phyloP scores from a whole-genome alignment of 805 yeast species.

The Sugiyamaella americana region DNA sequence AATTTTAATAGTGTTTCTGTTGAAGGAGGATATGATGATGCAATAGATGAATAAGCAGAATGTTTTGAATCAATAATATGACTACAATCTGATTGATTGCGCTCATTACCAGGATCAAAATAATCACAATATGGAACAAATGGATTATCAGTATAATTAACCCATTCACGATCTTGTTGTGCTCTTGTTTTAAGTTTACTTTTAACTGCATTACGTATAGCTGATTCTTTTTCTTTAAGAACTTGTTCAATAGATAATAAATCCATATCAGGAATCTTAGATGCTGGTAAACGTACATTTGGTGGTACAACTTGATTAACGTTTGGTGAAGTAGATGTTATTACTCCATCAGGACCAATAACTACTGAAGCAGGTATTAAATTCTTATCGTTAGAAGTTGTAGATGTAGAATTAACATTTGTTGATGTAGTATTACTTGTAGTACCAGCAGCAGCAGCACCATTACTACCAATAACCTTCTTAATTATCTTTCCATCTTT shows the following conservation, averaged over 20 bases:
- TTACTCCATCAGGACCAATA: constrained; percentile 4
- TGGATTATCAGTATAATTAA: constrained; percentile 83
- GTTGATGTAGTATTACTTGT: constrained; percentile 15
- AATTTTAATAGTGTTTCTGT: constrained; percentile 31
- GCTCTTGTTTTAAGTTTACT: constrained; percentile 70
- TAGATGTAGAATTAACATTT: constrained; percentile 30
- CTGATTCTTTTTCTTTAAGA: constrained; percentile 65
- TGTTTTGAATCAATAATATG: constrained; percentile 50
- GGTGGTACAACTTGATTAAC: constrained; percentile 40
- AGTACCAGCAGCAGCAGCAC: constrained; percentile 6
- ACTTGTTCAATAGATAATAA: constrained; percentile 75
- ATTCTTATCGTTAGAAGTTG: constrained; percentile 2
- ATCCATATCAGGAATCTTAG: constrained; percentile 90
- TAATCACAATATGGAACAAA: constrained; percentile 74
- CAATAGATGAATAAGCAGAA: constrained; percentile 74
- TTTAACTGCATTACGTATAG: constrained; percentile 75
- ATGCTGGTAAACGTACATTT: constrained; percentile 79
- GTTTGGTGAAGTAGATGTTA: neutral
- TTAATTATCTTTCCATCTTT: constrained; percentile 1
- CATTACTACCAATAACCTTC: constrained; percentile 1
- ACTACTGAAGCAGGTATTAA: constrained; percentile 14
- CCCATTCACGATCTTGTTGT: constrained; percentile 59
- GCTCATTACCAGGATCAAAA: constrained; percentile 41
- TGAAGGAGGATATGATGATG: constrained; percentile 40
- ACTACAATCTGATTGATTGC: constrained; percentile 19